Conservation (phyloP, 345 rosid species). For the Populus nigra region DNA sequence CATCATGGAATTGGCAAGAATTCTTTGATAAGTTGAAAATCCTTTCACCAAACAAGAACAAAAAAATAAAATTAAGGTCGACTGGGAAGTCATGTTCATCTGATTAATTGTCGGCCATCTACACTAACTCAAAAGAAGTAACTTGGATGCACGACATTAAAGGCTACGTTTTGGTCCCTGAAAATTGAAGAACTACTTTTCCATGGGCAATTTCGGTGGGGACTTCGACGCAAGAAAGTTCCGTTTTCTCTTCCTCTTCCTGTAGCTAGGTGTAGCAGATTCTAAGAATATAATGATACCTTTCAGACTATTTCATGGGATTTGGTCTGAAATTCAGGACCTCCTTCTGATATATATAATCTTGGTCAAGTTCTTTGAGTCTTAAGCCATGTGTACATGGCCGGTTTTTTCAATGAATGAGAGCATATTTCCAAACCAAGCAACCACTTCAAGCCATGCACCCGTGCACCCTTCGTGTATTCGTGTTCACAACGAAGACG, state of each 20-base stretch:
- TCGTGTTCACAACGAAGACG: too few species aligned
- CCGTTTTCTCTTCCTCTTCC: neutral
- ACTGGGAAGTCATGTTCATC: neutral
- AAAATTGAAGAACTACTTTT: neutral
- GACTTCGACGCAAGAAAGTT: neutral
- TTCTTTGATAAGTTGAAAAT: neutral
- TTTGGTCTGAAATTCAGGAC: constrained; percentile 1
- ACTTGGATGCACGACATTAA: neutral
- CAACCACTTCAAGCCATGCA: too few species aligned
- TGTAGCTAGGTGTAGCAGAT: neutral
- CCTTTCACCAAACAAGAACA: neutral
- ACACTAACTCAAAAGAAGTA: neutral
- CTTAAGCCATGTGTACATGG: neutral
- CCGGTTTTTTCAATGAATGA: neutral
- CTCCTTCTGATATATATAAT: neutral
- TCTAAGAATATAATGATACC: neutral
- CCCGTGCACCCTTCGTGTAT: too few species aligned
- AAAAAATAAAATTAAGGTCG: neutral
- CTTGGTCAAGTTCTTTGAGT: neutral
- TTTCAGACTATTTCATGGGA: neutral
- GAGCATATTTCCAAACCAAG: too few species aligned
- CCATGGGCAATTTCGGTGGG: neutral
- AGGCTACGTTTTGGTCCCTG: neutral
- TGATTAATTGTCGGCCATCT: neutral
- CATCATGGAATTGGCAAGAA: too few species aligned